These are phyloP conservation scores for Emergomyces orientalis DNA, from an alignment of 2,329 filamentous ascomycete genomes.

Conservation along the genomic window DNA sequence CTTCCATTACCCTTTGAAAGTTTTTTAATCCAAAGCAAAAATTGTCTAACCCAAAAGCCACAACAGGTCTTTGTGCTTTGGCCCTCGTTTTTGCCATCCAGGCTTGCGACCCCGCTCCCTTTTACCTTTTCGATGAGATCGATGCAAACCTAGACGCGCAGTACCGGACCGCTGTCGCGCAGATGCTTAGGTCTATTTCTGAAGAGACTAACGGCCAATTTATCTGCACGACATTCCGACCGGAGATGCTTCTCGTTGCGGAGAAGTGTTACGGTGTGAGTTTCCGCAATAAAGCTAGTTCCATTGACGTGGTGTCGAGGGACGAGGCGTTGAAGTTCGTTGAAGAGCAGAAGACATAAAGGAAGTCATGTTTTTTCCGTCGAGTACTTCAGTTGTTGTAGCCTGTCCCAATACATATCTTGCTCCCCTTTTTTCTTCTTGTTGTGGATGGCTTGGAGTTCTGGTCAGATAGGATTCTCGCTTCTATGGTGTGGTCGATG, in stretches of 20 bases:
- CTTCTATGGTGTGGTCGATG: not conserved
- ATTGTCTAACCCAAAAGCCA: slow-evolving; percentile 4
- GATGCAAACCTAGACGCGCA: slow-evolving; percentile 97
- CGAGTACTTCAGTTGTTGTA: slow-evolving; percentile 8
- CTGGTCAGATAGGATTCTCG: not conserved
- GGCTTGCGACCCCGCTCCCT: slow-evolving; percentile 90
- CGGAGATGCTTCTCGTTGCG: slow-evolving; percentile 89
- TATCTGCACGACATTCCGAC: slow-evolving; percentile 97
- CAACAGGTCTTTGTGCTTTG: slow-evolving; percentile 77
- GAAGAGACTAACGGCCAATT: slow-evolving; percentile 59
- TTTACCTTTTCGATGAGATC: slow-evolving; percentile 99
- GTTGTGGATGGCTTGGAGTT: slow-evolving; percentile 6
- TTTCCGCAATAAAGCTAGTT: slow-evolving; percentile 84
- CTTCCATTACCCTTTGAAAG: not conserved
- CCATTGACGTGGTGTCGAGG: slow-evolving; percentile 77
- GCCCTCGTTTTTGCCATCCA: slow-evolving; percentile 98
- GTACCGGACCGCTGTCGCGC: slow-evolving; percentile 90
- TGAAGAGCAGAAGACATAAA: slow-evolving; percentile 60
- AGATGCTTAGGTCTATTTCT: slow-evolving; percentile 73
- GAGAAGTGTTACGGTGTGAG: slow-evolving; percentile 98
- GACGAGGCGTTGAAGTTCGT: slow-evolving; percentile 91
- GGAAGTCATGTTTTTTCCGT: not conserved
- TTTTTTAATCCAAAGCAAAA: not conserved
- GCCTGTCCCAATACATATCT: not conserved
- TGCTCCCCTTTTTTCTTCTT: not conserved